Conservation (phyloP, 805 yeast genomes). For the Ogataea zsoltii region DNA sequence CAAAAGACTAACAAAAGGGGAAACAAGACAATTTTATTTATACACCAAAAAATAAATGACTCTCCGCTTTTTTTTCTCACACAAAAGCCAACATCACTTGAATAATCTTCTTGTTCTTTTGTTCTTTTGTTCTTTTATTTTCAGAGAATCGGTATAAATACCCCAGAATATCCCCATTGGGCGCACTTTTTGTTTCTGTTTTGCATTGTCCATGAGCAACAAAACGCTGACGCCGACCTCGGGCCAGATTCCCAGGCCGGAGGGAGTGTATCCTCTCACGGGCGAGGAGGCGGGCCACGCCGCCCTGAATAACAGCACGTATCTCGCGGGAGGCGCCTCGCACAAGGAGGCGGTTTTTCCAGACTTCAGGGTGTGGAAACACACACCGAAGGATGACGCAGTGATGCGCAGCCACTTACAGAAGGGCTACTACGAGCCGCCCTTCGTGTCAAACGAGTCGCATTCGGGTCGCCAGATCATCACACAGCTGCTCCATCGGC, state of each 20-base stretch:
- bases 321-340: neutral
- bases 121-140: neutral
- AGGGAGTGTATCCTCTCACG: conserved; percentile 34
- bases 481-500: conserved; percentile 34
- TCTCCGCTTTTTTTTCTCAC: conserved; percentile 1
- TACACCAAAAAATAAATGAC: neutral
- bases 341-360: conserved; percentile 47
- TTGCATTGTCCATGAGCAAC: conserved; percentile 7
- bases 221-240: conserved; percentile 11
- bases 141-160: neutral
- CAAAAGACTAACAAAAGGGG: conserved; percentile 2
- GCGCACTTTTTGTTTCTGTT: neutral
- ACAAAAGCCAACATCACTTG: neutral
- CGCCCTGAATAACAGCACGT: neutral
- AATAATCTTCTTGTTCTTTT: neutral
- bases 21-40: neutral
- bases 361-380: conserved; percentile 73
- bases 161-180: too few relatives aligned
- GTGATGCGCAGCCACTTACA: conserved; percentile 58
- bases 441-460: conserved; percentile 64
- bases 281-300: conserved; percentile 17
- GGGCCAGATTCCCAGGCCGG: conserved; percentile 29
- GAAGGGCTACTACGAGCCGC: conserved; percentile 69
- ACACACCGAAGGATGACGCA: conserved; percentile 53
- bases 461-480: conserved; percentile 66